These are phyloP conservation scores for Macrophomina tecta DNA, from an alignment of 2,329 filamentous ascomycete genomes.

Conservation along the genomic window DNA sequence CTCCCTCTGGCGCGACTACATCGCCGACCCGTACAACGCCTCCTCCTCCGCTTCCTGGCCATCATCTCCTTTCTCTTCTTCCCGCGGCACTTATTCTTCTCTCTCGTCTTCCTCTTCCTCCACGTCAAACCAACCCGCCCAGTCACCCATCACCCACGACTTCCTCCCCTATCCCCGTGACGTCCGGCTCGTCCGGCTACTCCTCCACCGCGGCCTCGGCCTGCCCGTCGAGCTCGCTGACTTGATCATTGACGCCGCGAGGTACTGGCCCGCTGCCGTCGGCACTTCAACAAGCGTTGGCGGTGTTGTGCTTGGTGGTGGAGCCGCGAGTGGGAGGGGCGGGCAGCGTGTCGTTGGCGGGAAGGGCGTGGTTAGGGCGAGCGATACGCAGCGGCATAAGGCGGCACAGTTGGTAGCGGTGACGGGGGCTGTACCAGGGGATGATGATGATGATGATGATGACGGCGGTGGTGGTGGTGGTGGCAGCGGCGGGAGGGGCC, in stretches of 20 bases:
- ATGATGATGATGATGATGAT: slow-evolving; percentile 2
- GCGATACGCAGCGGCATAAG: slow-evolving; percentile 8
- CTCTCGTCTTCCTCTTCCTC: background rate
- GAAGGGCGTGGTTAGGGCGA: background rate
- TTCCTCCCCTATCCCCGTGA: background rate
- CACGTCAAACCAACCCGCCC: background rate
- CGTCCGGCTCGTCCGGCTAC: slow-evolving; percentile 6
- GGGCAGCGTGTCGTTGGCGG: background rate
- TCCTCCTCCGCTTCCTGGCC: no score
- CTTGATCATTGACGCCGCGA: slow-evolving; percentile 20
- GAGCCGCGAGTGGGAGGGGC: background rate
- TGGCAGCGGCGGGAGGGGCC: background rate
- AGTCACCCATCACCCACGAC: background rate
- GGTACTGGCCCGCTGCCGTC: slow-evolving; percentile 19
- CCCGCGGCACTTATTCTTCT: no score
- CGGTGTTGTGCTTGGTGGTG: background rate
- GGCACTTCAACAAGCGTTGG: slow-evolving; percentile 4
- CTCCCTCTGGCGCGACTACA: background rate
- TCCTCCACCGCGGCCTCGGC: slow-evolving; percentile 12
- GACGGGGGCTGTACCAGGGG: slow-evolving; percentile 15
- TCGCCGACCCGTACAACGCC: background rate
- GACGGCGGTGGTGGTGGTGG: slow-evolving; percentile 9
- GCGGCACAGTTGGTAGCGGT: slow-evolving; percentile 18
- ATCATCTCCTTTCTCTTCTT: no score
- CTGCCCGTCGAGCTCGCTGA: slow-evolving; percentile 24